Conservation (phyloP, 2,329 filamentous ascomycete species). For the Zasmidium citrigriseum region DNA sequence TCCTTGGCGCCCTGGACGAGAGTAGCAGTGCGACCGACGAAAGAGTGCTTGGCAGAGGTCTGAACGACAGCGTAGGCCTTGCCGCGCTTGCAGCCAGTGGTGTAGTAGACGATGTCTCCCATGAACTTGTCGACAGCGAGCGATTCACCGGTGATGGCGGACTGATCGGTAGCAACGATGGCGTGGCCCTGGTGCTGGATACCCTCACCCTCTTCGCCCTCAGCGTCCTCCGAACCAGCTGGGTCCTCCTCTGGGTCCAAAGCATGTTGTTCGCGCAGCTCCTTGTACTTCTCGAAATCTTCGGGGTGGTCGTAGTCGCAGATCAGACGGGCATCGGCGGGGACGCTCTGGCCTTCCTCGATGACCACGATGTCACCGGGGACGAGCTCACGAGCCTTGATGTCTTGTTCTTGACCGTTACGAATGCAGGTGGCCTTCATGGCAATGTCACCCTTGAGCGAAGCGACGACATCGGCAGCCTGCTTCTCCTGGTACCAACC, state of each 20-base stretch:
- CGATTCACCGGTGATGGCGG: slow-evolving; percentile 78
- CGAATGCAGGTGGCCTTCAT: slow-evolving; percentile 71
- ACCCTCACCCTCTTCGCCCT: slow-evolving; percentile 59
- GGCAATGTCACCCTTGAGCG: slow-evolving; percentile 75
- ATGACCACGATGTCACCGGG: slow-evolving; percentile 74
- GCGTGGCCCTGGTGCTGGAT: slow-evolving; percentile 64
- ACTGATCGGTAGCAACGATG: slow-evolving; percentile 73
- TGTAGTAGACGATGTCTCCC: slow-evolving; percentile 75
- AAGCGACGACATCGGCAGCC: slow-evolving; percentile 73
- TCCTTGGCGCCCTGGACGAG: slow-evolving; percentile 75
- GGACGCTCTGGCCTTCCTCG: slow-evolving; percentile 71
- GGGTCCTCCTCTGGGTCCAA: slow-evolving; percentile 59
- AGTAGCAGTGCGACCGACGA: slow-evolving; percentile 74
- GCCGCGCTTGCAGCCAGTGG: slow-evolving; percentile 78
- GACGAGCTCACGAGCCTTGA: slow-evolving; percentile 73
- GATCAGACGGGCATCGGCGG: slow-evolving; percentile 70
- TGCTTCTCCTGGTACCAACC: slow-evolving; percentile 84
- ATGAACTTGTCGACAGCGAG: slow-evolving; percentile 79
- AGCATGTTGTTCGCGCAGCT: slow-evolving; percentile 58
- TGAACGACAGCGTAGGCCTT: slow-evolving; percentile 71
- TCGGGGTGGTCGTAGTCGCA: slow-evolving; percentile 70
- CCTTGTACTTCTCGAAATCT: slow-evolving; percentile 67
- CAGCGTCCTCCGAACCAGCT: slow-evolving; percentile 61
- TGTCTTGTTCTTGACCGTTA: slow-evolving; percentile 66
- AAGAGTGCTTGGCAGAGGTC: slow-evolving; percentile 69